Percentiles rank a stretch among this genome's conserved stretches.
Conservation (phyloP, 352 stramenopile species). For the Phytophthora foliorum region DNA sequence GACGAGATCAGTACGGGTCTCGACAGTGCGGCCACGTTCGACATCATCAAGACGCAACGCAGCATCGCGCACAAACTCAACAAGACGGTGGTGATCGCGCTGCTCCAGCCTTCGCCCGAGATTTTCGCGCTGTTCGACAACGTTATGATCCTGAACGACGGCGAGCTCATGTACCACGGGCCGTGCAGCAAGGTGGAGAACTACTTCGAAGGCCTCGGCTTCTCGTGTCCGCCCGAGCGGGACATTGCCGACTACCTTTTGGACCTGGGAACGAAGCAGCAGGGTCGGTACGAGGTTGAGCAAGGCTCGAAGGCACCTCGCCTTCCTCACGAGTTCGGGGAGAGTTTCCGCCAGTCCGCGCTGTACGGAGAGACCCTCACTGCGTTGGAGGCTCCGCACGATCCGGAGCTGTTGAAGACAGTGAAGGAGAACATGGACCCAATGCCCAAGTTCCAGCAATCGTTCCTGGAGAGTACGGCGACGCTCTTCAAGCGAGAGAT, state of each 20-base stretch:
- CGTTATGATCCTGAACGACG: constrained; percentile 73
- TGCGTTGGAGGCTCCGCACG: constrained; percentile 38
- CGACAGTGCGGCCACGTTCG: constrained; percentile 62
- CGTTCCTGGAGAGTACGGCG: constrained; percentile 41
- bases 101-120: constrained; percentile 91
- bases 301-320: constrained; percentile 5
- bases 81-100: constrained; percentile 63
- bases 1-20: constrained; percentile 80
- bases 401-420: constrained; percentile 24
- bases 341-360: constrained; percentile 42
- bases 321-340: constrained; percentile 24
- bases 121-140: constrained; percentile 88
- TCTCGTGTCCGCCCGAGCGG: constrained; percentile 33
- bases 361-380: constrained; percentile 40
- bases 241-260: constrained; percentile 35
- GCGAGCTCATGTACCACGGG: constrained; percentile 84
- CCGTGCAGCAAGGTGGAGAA: constrained; percentile 33
- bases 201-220: constrained; percentile 57
- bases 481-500: constrained; percentile 58
- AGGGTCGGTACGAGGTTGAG: constrained; percentile 29
- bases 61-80: constrained; percentile 57
- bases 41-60: constrained; percentile 65
- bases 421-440: constrained; percentile 23
- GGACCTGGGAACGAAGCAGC: constrained; percentile 33
- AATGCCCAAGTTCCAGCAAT: constrained; percentile 45